These are phyloP conservation scores for Allium cepa DNA, from an alignment of 106 monocot species.

Conservation along the genomic window DNA sequence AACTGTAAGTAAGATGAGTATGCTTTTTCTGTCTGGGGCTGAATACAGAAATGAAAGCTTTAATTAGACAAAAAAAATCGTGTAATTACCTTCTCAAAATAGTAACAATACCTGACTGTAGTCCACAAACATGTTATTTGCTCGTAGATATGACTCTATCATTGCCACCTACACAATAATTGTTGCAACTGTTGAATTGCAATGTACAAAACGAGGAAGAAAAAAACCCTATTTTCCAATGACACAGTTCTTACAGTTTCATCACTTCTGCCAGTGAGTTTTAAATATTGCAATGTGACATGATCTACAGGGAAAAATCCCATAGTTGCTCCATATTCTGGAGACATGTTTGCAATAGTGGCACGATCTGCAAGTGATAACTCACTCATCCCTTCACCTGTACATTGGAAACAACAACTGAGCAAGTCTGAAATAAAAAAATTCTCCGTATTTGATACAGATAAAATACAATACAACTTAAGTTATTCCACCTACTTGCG, in stretches of 20 bases:
- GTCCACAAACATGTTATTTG: constrained; percentile 3
- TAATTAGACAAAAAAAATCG: constrained; percentile 1
- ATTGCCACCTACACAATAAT: background rate
- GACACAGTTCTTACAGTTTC: constrained; percentile 51
- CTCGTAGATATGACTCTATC: constrained; percentile 5
- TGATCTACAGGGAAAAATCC: constrained; percentile 97
- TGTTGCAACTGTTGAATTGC: too few relatives aligned
- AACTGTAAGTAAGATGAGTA: constrained; percentile 85
- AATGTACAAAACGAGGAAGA: too few relatives aligned
- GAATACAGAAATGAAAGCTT: constrained; percentile 3
- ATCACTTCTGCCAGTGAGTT: constrained; percentile 90
- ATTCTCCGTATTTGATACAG: background rate
- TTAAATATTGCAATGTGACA: constrained; percentile 86
- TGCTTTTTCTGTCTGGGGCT: constrained; percentile 69
- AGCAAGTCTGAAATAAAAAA: background rate
- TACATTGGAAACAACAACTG: background rate
- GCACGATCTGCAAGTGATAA: constrained; percentile 89
- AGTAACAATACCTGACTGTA: background rate
- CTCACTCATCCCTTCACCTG: constrained; percentile 83
- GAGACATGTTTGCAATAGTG: constrained; percentile 98
- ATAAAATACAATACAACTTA: too few relatives aligned
- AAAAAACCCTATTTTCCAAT: too few relatives aligned
- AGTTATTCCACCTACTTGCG: too few relatives aligned
- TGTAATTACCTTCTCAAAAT: background rate
- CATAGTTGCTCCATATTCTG: constrained; percentile 99